phyloP scores from a whole-genome alignment of 371 early-diverging fungal species.

The Mucor velutinosus region DNA sequence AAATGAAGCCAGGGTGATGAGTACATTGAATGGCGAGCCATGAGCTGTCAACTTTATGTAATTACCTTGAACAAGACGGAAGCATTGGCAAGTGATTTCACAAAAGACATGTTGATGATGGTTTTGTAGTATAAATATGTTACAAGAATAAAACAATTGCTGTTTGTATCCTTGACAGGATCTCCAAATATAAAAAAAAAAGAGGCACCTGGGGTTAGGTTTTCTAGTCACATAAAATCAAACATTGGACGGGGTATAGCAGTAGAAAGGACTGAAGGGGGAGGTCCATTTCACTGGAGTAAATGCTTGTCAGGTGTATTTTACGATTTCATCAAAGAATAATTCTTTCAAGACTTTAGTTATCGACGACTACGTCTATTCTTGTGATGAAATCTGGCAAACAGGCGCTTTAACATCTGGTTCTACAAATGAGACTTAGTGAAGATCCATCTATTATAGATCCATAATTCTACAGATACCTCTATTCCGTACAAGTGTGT shows the following conservation, averaged over 20 bases:
- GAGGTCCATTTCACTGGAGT: background rate
- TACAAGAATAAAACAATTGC: background rate
- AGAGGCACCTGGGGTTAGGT: background rate
- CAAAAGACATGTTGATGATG: slow-evolving; percentile 10
- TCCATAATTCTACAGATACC: too few relatives aligned
- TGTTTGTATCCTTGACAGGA: background rate
- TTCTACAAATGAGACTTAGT: too few relatives aligned
- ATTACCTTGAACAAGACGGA: slow-evolving; percentile 9
- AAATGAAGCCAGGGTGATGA: background rate
- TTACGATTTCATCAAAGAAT: too few relatives aligned
- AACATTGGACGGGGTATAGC: slow-evolving; percentile 1
- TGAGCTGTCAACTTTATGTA: background rate
- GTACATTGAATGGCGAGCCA: background rate
- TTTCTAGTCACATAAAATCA: background rate
- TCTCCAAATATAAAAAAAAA: background rate
- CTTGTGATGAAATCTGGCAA: too few relatives aligned
- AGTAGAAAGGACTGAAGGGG: too few relatives aligned
- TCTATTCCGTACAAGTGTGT: too few relatives aligned
- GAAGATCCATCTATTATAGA: too few relatives aligned
- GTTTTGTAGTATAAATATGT: background rate
- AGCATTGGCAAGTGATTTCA: background rate
- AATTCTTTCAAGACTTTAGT: too few relatives aligned
- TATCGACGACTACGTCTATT: too few relatives aligned
- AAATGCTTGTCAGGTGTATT: background rate
- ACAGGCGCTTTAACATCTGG: too few relatives aligned